Conservation (phyloP, 306 rosid genomes). For the Boehmeria nivea region DNA sequence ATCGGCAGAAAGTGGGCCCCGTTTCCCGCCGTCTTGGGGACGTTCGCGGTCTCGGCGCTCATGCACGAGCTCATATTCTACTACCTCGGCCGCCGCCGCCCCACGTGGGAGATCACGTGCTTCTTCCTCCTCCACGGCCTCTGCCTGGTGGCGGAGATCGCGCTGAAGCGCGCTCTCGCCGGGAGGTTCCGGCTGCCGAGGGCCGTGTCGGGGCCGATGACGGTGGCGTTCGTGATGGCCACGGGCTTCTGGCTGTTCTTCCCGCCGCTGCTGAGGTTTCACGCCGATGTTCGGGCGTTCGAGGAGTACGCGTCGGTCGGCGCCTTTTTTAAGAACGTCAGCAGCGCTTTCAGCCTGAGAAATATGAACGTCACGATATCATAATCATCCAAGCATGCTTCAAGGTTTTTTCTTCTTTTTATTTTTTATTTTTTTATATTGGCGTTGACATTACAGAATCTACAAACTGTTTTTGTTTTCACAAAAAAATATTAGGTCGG, state of each 20-base stretch:
- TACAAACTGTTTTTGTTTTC: not conserved
- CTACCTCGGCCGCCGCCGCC: constrained; percentile 43
- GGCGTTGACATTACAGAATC: not conserved
- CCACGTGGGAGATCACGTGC: constrained; percentile 44
- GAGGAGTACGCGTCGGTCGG: constrained; percentile 56
- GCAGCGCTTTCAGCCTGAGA: not conserved
- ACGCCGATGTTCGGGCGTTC: constrained; percentile 41
- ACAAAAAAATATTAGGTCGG: not conserved
- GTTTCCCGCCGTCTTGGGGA: constrained; percentile 33
- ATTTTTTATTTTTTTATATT: too few relatives aligned
- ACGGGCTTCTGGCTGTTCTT: constrained; percentile 59
- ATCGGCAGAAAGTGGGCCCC: constrained; percentile 43
- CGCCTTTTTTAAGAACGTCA: constrained; percentile 19
- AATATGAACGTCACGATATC: too few relatives aligned
- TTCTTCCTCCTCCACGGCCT: constrained; percentile 58
- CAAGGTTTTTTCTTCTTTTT: not conserved
- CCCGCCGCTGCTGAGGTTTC: constrained; percentile 46
- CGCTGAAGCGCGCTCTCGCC: constrained; percentile 29
- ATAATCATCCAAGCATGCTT: too few relatives aligned
- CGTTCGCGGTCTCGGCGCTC: constrained; percentile 48
- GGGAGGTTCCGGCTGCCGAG: constrained; percentile 35
- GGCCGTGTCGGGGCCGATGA: constrained; percentile 36
- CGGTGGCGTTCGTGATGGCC: constrained; percentile 41
- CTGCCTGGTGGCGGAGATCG: constrained; percentile 43
- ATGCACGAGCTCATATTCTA: constrained; percentile 65